Percentiles rank a stretch among this genome's conserved stretches.
Conservation (phyloP, 202 grass and related monocot species). For the Zizania palustris region DNA sequence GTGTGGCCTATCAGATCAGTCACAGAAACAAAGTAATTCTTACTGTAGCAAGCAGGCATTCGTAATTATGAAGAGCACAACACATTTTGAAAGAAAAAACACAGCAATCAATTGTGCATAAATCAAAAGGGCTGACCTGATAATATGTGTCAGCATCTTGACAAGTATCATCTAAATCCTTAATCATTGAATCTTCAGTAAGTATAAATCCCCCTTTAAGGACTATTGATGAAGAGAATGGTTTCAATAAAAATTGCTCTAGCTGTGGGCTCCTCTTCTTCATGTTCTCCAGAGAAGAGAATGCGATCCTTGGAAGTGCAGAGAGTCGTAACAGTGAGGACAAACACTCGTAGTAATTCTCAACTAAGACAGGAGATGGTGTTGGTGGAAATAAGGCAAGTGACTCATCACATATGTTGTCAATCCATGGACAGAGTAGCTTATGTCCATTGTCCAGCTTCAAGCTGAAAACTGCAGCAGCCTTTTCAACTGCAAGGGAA, state of each 20-base stretch:
- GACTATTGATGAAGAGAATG: constrained; percentile 51
- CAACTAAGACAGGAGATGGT: constrained; percentile 68
- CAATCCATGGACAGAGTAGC: constrained; percentile 92
- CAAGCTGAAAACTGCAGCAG: constrained; percentile 90
- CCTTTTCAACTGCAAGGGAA: constrained; percentile 91
- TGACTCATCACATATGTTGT: constrained; percentile 96
- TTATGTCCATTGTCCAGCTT: constrained; percentile 92
- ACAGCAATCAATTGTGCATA: constrained; percentile 31
- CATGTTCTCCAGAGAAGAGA: constrained; percentile 64
- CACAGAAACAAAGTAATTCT: constrained; percentile 1
- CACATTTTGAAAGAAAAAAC: constrained; percentile 7
- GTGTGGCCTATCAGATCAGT: constrained; percentile 12
- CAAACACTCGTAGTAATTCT: constrained; percentile 66
- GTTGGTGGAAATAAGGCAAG: constrained; percentile 87
- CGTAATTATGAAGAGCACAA: not conserved
- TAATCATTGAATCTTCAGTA: constrained; percentile 56
- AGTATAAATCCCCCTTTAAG: constrained; percentile 60
- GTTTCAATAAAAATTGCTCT: constrained; percentile 69
- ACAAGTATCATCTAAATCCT: constrained; percentile 71
- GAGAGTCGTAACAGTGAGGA: constrained; percentile 64
- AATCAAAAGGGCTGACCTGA: constrained; percentile 57
- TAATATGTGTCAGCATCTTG: constrained; percentile 75
- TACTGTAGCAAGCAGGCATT: not conserved
- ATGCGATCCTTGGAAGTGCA: constrained; percentile 84
- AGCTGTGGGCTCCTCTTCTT: constrained; percentile 67